phyloP scores from a whole-genome alignment of 345 rosid genomes.

The Eutrema japonicum region DNA sequence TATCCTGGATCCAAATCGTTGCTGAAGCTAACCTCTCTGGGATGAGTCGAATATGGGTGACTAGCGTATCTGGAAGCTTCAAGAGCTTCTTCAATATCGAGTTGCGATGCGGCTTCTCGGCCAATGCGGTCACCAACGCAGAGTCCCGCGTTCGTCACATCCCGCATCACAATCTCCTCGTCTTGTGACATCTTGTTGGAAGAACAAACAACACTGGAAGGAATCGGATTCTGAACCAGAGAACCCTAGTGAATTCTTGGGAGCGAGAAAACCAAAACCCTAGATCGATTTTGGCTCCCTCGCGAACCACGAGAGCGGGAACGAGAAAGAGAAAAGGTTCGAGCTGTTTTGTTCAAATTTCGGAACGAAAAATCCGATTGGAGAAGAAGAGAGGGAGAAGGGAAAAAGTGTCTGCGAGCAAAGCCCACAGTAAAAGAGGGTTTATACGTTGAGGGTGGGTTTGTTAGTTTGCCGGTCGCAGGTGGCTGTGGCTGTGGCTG shows the following conservation, averaged over 20 bases:
- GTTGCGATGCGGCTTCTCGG: constrained; percentile 76
- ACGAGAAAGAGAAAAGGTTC: constrained; percentile 29
- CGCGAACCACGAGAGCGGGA: constrained; percentile 37
- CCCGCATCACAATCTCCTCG: constrained; percentile 84
- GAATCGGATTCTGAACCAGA: constrained; percentile 20
- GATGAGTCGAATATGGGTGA: constrained; percentile 90
- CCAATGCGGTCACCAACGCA: constrained; percentile 80
- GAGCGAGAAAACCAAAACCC: constrained; percentile 43
- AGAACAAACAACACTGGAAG: not conserved
- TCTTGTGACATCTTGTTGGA: constrained; percentile 60
- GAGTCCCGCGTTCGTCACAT: constrained; percentile 79
- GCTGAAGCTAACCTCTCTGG: constrained; percentile 69
- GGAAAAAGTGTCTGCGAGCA: constrained; percentile 26
- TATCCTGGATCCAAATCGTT: not conserved
- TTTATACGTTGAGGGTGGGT: constrained; percentile 28
- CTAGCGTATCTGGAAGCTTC: constrained; percentile 94
- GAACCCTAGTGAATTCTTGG: constrained; percentile 18
- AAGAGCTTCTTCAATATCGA: constrained; percentile 88
- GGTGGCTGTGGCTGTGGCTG: too few relatives aligned
- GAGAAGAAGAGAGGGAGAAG: constrained; percentile 20
- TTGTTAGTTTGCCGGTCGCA: too few relatives aligned
- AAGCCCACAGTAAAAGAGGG: constrained; percentile 36
- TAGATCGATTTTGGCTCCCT: constrained; percentile 39
- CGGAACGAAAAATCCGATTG: constrained; percentile 23
- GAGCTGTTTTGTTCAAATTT: constrained; percentile 13